Evolutionary conservation across 345 rosid genomes (phyloP), one percentile per base, ranked within the genome.

Genomic region (Ailanthus altissimus): DNA sequence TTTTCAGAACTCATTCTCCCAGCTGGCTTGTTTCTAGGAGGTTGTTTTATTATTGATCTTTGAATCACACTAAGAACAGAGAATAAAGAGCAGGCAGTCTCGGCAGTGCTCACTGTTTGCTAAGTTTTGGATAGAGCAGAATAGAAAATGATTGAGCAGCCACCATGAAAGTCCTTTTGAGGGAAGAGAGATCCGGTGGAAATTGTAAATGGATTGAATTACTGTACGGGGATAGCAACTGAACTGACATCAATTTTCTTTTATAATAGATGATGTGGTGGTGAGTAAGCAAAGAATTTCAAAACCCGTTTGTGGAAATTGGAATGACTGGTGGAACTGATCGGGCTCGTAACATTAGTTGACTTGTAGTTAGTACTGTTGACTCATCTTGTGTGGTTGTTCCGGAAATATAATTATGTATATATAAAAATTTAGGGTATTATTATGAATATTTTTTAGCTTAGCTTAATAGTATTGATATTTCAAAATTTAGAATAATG

Each of bases 311-410:
- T 36, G 40, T 66, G 40, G 60, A 50, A 62, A 58, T 21, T 45
- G 75, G 75, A 70, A 77, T 70, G 80, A 61, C 75, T 11, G 80
- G 70, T 77, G 70, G 43, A 36, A 75, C 53, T n/a, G 71, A 66
- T 70, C 45, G 8, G 78, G 36, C 78, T 14, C 75, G 23, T 65
- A 65, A 47, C 51, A 38, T 53, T 42, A 9, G 58, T 60, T 46
- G 67, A 60, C 68, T 74, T 61, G 77, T 47, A 74, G 77, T 74
- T 74, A 28, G 6, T 2, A 5, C n/a, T n/a, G 7, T 9, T 0
- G 8, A 16, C 42, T 32, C 2, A 5, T 11, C 49, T 40, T 40
- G 49, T 2, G 6, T 8, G 49, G 18, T 12, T 10, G 12, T 45
- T 66, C 18, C 51, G n/a, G n/a, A n/a, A n/a, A n/a, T n/a, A n/a